phyloP scores from a whole-genome alignment of 352 stramenopile genomes.

The Phytopythium vexans region DNA sequence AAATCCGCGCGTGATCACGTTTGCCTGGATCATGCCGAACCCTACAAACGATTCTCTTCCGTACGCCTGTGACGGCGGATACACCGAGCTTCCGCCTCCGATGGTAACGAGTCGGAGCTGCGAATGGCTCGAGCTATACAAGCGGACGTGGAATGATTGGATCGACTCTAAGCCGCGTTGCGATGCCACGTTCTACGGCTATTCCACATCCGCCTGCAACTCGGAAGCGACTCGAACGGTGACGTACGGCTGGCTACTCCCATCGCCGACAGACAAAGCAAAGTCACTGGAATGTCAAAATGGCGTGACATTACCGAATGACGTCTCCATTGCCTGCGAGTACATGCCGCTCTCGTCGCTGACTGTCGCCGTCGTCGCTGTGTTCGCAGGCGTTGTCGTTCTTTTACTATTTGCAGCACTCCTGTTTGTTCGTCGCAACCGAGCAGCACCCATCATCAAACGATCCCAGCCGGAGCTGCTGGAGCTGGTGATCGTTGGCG shows the following conservation, averaged over 20 bases:
- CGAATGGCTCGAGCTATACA: constrained; percentile 28
- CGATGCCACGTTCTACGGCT: constrained; percentile 36
- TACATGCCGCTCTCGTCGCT: constrained; percentile 17
- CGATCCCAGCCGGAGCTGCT: constrained; percentile 26
- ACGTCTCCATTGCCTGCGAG: constrained; percentile 14
- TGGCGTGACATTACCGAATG: constrained; percentile 16
- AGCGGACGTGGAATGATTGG: constrained; percentile 29
- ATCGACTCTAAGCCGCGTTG: constrained; percentile 22
- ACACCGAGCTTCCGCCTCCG: constrained; percentile 15
- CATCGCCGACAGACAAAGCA: constrained; percentile 9
- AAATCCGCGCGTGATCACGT: constrained; percentile 17
- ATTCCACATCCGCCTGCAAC: constrained; percentile 30
- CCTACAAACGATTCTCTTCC: constrained; percentile 24
- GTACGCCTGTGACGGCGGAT: constrained; percentile 41
- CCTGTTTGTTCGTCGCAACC: constrained; percentile 11
- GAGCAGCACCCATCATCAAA: constrained; percentile 20
- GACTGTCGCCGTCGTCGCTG: constrained; percentile 5
- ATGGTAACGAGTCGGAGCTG: constrained; percentile 37
- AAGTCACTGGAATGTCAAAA: constrained; percentile 33
- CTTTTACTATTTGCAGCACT: constrained; percentile 9
- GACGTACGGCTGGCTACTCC: constrained; percentile 37
- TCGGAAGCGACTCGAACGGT: constrained; percentile 20
- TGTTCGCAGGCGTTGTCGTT: constrained; percentile 9
- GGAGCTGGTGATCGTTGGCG: constrained; percentile 23
- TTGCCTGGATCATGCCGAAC: constrained; percentile 27